phyloP scores from a whole-genome alignment of 1,284 basidiomycete genomes.

The Moniliophthora roreri region DNA sequence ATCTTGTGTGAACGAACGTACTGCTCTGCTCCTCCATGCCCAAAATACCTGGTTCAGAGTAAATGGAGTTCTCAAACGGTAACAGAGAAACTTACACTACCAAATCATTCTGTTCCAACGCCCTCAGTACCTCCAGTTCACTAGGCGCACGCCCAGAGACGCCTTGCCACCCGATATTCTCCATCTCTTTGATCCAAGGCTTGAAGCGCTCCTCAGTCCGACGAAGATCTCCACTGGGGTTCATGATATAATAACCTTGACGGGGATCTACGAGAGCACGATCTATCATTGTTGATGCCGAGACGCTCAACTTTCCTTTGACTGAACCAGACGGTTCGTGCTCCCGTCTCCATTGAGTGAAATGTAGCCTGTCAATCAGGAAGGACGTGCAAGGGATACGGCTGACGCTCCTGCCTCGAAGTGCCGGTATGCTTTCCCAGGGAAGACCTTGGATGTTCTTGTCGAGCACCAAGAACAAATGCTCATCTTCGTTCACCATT shows the following conservation, averaged over 20 bases:
- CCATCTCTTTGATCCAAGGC: slow-evolving; percentile 73
- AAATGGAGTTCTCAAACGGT: slow-evolving; percentile 2
- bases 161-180: slow-evolving; percentile 79
- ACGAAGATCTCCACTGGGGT: slow-evolving; percentile 88
- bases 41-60: slow-evolving; percentile 76
- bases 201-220: slow-evolving; percentile 85
- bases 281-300: slow-evolving; percentile 31
- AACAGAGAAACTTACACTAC: slow-evolving; percentile 69
- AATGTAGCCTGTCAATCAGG: slow-evolving; percentile 77
- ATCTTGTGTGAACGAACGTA: slow-evolving; percentile 89
- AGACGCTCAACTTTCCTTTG: slow-evolving; percentile 5
- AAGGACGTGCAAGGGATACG: slow-evolving; percentile 91
- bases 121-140: slow-evolving; percentile 78
- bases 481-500: slow-evolving; percentile 51
- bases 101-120: slow-evolving; percentile 72
- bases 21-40: slow-evolving; percentile 95
- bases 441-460: slow-evolving; percentile 89
- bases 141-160: slow-evolving; percentile 75
- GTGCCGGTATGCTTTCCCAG: slow-evolving; percentile 93
- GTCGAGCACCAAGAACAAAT: slow-evolving; percentile 90
- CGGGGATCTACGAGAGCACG: slow-evolving; percentile 60
- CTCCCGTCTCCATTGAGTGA: slow-evolving; percentile 45
- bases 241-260: slow-evolving; percentile 85
- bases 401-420: slow-evolving; percentile 85
- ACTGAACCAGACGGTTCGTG: slow-evolving; percentile 16